Percentiles rank a stretch among this genome's conserved stretches.
phyloP scores from a whole-genome alignment of 202 grass and related monocot genomes.

The Schoenoplectus tabernaemontani region DNA sequence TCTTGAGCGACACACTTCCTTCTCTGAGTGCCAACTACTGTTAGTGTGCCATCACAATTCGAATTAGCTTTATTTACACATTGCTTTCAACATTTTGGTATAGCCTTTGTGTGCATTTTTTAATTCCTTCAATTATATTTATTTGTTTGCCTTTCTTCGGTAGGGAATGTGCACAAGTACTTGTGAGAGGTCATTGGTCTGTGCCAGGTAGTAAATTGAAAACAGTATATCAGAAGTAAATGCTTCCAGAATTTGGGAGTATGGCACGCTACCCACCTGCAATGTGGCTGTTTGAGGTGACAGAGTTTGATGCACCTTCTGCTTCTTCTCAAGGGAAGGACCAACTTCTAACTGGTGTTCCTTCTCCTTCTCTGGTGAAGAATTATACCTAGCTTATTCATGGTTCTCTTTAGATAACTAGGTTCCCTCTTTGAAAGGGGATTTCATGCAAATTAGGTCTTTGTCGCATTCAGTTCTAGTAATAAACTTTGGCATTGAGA shows the following conservation, averaged over 20 bases:
- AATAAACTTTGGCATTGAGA: no score
- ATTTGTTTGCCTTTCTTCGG: background rate
- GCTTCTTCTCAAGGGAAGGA: background rate
- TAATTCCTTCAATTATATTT: background rate
- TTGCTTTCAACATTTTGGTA: slow-evolving; percentile 1
- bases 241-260: slow-evolving; percentile 19
- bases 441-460: no score
- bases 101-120: background rate
- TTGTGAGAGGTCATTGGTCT: slow-evolving; percentile 29
- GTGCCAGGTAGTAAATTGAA: slow-evolving; percentile 36
- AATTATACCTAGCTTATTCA: background rate
- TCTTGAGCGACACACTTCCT: slow-evolving; percentile 62
- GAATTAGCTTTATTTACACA: background rate
- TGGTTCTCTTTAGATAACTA: background rate
- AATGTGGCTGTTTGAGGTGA: slow-evolving; percentile 2
- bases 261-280: slow-evolving; percentile 33
- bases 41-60: slow-evolving; percentile 20
- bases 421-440: no score
- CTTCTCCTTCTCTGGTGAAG: background rate
- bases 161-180: slow-evolving; percentile 33
- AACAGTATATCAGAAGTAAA: slow-evolving; percentile 50
- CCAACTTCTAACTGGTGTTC: no score
- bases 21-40: slow-evolving; percentile 46
- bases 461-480: no score
- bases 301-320: background rate